These are phyloP conservation scores for Allomyces macrogynus DNA, from an alignment of 192 early-diverging fungal species.

Conservation along the genomic window DNA sequence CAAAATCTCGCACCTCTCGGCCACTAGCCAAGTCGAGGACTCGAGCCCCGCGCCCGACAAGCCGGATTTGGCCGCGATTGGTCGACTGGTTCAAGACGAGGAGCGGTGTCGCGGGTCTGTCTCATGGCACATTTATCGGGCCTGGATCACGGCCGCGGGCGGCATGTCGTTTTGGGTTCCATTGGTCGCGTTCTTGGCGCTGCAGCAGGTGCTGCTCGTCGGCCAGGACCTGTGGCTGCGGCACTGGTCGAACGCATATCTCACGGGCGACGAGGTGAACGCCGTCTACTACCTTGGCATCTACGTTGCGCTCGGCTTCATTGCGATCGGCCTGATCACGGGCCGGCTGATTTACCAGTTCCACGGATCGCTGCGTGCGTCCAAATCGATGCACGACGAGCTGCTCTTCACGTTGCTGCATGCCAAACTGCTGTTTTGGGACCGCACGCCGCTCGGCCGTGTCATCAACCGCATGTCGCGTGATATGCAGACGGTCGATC, in stretches of 20 bases:
- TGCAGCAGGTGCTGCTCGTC: constrained; percentile 17
- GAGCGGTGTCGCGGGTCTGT: background rate
- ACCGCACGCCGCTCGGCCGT: constrained; percentile 74
- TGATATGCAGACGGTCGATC: constrained; percentile 71
- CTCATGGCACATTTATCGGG: background rate
- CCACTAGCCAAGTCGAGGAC: constrained; percentile 4
- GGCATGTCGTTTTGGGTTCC: constrained; percentile 39
- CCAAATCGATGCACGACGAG: constrained; percentile 27
- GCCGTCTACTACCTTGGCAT: constrained; percentile 37
- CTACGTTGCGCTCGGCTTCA: constrained; percentile 37
- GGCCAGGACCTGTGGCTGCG: constrained; percentile 45
- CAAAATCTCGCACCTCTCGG: background rate
- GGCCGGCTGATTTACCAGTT: constrained; percentile 19
- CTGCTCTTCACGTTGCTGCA: constrained; percentile 33
- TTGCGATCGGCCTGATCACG: constrained; percentile 14
- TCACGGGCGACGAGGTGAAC: constrained; percentile 15
- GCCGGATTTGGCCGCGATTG: constrained; percentile 8
- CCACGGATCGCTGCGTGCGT: constrained; percentile 30
- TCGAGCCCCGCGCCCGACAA: constrained; percentile 11
- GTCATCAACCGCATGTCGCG: constrained; percentile 80
- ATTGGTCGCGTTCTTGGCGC: constrained; percentile 20
- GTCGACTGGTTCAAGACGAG: background rate
- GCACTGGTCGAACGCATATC: constrained; percentile 29
- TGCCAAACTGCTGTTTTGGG: constrained; percentile 72
- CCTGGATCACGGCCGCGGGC: constrained; percentile 35